Percentiles rank a stretch among this genome's conserved stretches.
These are phyloP conservation scores for Candolleomyces aberdarensis DNA, from an alignment of 768 basidiomycete genomes.

Conservation along the genomic window DNA sequence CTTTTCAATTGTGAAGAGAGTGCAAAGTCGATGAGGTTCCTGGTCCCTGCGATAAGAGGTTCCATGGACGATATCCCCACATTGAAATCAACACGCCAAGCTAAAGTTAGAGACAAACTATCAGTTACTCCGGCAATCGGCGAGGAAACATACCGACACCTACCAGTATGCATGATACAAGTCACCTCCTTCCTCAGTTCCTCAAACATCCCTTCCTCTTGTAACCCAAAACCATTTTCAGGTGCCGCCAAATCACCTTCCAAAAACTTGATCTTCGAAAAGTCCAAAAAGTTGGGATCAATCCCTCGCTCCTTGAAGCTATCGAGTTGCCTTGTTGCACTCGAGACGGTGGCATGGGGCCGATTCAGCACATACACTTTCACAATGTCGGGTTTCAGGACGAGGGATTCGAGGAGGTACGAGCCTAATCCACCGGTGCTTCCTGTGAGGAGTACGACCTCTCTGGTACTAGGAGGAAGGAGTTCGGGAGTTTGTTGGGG, in stretches of 20 bases:
- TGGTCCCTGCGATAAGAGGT: slow-evolving; percentile 35
- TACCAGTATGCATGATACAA: slow-evolving; percentile 36
- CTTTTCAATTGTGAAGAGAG: slow-evolving; percentile 20
- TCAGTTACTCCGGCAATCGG: neutral
- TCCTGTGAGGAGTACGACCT: slow-evolving; percentile 33
- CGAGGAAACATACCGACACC: neutral
- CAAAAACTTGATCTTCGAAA: slow-evolving; percentile 29
- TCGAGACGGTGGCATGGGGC: neutral
- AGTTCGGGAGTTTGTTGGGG: neutral
- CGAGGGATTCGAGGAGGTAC: slow-evolving; percentile 27
- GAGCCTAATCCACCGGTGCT: slow-evolving; percentile 34
- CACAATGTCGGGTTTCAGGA: slow-evolving; percentile 20
- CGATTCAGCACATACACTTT: slow-evolving; percentile 36
- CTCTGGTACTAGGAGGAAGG: neutral
- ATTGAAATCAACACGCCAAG: slow-evolving; percentile 50
- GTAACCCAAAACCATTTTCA: slow-evolving; percentile 22
- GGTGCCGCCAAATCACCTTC: slow-evolving; percentile 32
- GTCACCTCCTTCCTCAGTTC: slow-evolving; percentile 30
- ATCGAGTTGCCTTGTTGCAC: slow-evolving; percentile 16
- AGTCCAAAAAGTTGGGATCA: slow-evolving; percentile 22
- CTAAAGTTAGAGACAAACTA: slow-evolving; percentile 16
- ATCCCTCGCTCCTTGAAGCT: slow-evolving; percentile 24
- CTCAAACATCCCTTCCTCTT: slow-evolving; percentile 16
- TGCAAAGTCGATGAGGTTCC: slow-evolving; percentile 38
- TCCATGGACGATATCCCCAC: slow-evolving; percentile 41